These are phyloP conservation scores for Talaromyces sp. DNA, from an alignment of 2,329 filamentous ascomycete species.

Conservation along the genomic window DNA sequence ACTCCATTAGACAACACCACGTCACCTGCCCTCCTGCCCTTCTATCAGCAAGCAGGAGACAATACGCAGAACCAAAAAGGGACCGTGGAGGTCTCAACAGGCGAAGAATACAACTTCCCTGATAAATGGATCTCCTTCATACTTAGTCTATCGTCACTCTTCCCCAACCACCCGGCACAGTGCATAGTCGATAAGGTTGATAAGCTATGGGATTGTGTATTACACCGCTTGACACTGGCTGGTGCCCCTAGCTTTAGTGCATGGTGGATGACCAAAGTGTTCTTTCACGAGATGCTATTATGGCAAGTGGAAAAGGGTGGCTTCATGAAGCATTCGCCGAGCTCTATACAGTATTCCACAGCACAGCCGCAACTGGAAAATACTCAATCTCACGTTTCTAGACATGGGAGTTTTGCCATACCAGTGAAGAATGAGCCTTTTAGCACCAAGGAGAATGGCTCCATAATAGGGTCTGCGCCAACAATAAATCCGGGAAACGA, in stretches of 20 bases:
- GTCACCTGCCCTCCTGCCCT: slow-evolving; percentile 29
- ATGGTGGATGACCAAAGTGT: slow-evolving; percentile 78
- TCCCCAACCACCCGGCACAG: slow-evolving; percentile 41
- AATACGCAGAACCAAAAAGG: slow-evolving; percentile 31
- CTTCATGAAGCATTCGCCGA: slow-evolving; percentile 62
- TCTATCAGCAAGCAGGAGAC: slow-evolving; percentile 35
- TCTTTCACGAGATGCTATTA: slow-evolving; percentile 88
- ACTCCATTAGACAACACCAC: slow-evolving; percentile 37
- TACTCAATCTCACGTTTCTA: slow-evolving; percentile 20
- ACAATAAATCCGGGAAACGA: not conserved
- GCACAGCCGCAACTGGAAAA: slow-evolving; percentile 24
- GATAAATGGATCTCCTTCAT: slow-evolving; percentile 48
- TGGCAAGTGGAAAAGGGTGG: slow-evolving; percentile 89
- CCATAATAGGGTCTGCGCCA: not conserved
- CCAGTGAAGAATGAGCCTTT: slow-evolving; percentile 42
- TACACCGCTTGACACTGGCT: slow-evolving; percentile 43
- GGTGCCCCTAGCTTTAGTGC: slow-evolving; percentile 47
- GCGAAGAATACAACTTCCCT: slow-evolving; percentile 47
- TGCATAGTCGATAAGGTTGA: slow-evolving; percentile 46
- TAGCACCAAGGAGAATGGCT: slow-evolving; percentile 1
- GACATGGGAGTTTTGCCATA: slow-evolving; percentile 23
- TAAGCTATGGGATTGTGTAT: slow-evolving; percentile 42
- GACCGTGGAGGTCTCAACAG: slow-evolving; percentile 35
- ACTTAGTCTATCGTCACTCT: slow-evolving; percentile 38
- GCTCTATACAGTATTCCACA: slow-evolving; percentile 29